Base-by-base conservation (phyloP, 2,329 filamentous ascomycete species). In the Pseudogymnoascus sp. region DNA sequence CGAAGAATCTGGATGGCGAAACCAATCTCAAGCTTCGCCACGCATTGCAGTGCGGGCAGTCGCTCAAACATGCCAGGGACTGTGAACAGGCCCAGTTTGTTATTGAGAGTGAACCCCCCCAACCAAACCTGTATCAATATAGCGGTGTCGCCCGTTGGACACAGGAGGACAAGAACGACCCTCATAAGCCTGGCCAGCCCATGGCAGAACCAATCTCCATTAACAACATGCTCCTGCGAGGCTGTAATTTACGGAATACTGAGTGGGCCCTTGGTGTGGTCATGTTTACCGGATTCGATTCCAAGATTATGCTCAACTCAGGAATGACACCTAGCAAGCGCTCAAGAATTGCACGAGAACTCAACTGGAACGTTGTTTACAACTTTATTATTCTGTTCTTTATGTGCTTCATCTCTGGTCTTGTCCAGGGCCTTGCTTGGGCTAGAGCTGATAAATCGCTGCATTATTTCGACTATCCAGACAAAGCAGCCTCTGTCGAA, bases 221-320 rank as follows among this genome's bases (percentile, higher is more conserved):
- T 75, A 96, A 97, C 80, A 99, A 99, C 72, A 76, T 97, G 67
- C 83, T 99, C 31, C 85, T 99, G 50, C 89, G 95, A 80, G 95
- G 95, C 63, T 96, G 92, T 77, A 96, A 92, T 69, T 77, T 99
- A 59, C 86, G 93, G 68, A 99, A 97, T 74, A 99, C 95, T 0
- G 93, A 97, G 72, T 99, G 95, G 95, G 83, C 92, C 62, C 82
- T 99, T 5, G 95, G 93, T 62, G 84, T 99, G 2, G 93, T 97
- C 60, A 81, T 96, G 16, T 99, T 96, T 76, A 97, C 95, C 13
- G 95, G 95, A 35, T 87, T 93, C 72, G 93, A 99, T 74, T 96
- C 93, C 35, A 99, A 97, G 78, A 97, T 97, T 74, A 99, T 99
- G 95, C 89, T 97, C 79, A 99, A 99, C 74, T 90, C 95, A 29